These are phyloP conservation scores for Leucocoprinus birnbaumii DNA, from an alignment of 768 basidiomycete species.

Conservation along the genomic window DNA sequence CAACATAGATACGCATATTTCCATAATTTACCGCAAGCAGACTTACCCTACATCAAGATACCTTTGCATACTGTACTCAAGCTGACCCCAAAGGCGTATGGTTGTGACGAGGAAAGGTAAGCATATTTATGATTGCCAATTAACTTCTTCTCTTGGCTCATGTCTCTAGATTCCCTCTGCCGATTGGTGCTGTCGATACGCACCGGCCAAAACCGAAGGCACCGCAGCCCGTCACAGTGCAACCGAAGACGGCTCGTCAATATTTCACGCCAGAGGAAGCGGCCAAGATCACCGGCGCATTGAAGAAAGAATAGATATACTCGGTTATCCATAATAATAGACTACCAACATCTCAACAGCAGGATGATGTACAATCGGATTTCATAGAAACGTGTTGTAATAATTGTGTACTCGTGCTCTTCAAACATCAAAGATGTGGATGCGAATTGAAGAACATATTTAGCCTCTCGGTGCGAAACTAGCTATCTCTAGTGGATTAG, in stretches of 20 bases:
- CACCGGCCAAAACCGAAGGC: conserved; percentile 67
- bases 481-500: too few relatives aligned
- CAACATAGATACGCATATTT: conserved; percentile 90
- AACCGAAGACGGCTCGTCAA: conserved; percentile 35
- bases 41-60: conserved; percentile 97
- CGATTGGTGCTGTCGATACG: conserved; percentile 92
- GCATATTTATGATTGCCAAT: conserved; percentile 13
- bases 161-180: conserved; percentile 69
- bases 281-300: background rate
- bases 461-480: too few relatives aligned
- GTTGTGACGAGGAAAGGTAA: conserved; percentile 94
- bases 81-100: conserved; percentile 96
- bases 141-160: background rate
- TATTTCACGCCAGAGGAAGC: conserved; percentile 34
- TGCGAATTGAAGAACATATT: too few relatives aligned
- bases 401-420: too few relatives aligned
- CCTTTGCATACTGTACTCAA: conserved; percentile 98
- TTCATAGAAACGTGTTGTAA: too few relatives aligned
- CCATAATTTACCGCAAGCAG: conserved; percentile 85
- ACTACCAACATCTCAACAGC: too few relatives aligned
- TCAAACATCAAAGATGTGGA: too few relatives aligned
- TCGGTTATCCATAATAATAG: too few relatives aligned
- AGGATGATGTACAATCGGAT: too few relatives aligned
- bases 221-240: conserved; percentile 28
- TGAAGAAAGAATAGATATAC: background rate